Evolutionary conservation across 805 yeast genomes (phyloP).

Genomic region (Pichia kluyveri): DNA sequence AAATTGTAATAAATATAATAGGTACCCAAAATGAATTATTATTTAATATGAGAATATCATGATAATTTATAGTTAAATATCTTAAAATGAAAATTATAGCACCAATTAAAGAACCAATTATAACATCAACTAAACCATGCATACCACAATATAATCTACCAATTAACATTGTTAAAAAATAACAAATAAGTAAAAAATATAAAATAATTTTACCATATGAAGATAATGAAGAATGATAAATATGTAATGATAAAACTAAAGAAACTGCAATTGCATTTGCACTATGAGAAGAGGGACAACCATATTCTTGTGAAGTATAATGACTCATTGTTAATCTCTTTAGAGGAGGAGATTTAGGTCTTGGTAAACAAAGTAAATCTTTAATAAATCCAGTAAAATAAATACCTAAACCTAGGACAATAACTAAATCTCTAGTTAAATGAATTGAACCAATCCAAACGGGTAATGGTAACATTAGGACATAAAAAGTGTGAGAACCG

Average conservation of each 20-base stretch:
- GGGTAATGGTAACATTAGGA: slow-evolving; percentile 76
- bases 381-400: slow-evolving; percentile 66
- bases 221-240: not conserved
- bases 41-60: slow-evolving; percentile 37
- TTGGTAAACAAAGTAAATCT: slow-evolving; percentile 81
- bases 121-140: slow-evolving; percentile 86
- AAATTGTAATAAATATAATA: slow-evolving; percentile 33
- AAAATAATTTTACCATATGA: not conserved
- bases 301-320: slow-evolving; percentile 90
- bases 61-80: slow-evolving; percentile 25
- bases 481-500: slow-evolving; percentile 92
- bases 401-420: slow-evolving; percentile 61
- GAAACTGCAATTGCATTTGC: slow-evolving; percentile 88
- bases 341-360: slow-evolving; percentile 89
- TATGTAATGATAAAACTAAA: slow-evolving; percentile 31
- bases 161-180: slow-evolving; percentile 54
- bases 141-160: slow-evolving; percentile 94
- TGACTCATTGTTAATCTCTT: slow-evolving; percentile 83
- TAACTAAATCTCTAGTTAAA: slow-evolving; percentile 50
- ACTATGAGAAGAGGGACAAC: slow-evolving; percentile 90
- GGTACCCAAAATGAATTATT: slow-evolving; percentile 17
- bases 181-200: slow-evolving; percentile 28
- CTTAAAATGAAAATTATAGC: slow-evolving; percentile 40
- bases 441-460: slow-evolving; percentile 66
- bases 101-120: slow-evolving; percentile 62